Evolutionary conservation across 129 eudicot species (phyloP), one percentile per base, ranked within the genome.

Genomic region (Silybum marianum): DNA sequence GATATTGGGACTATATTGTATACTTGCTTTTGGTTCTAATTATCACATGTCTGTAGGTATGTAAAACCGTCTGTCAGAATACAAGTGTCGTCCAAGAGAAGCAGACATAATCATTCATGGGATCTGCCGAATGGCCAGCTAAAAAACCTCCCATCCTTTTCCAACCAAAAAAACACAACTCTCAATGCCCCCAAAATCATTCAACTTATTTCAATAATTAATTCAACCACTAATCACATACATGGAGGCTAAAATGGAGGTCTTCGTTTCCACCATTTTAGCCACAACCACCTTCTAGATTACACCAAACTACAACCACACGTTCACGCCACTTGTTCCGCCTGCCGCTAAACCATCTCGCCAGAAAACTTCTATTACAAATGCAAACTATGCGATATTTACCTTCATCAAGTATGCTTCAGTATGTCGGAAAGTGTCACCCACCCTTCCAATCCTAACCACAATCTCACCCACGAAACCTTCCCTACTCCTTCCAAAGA

Each of bases 371-470:
- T 63, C 83, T 88, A 79, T 83, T 86, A 90, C 85, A 81, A 83
- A 30, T 90, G 94, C 86, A 82, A 84, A 65, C 46, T 75, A 44
- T 90, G 94, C 68, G 73, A 80, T 0, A 88, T 86, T 72, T 88
- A 77, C 83, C 94, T 90, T 70, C 94, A 90, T 80, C 91, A 88
- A 85, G 80, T 78, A 2, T 90, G 94, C 81, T 85, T 86, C 86
- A 86, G 69, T 62, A 90, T 88, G 91, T 90, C 94, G 38, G 71
- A 84, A 80, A 79, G 71, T 18, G 91, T 82, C 40, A 73, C 81
- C 19, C 94, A 90, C 72, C 94, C 87, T 0, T 81, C 80, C 18
- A 90, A 90, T 71, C 83, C 90, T 0, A 78, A 77, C 24, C 94
- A 90, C 68, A 69, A 69, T 42, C 85, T 90, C 28, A 80, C 84